A percentile compares a stretch with the other conserved stretches of the same genome.
These are phyloP conservation scores for Typha latifolia DNA, from an alignment of 176 grass and related monocot genomes.

Conservation along the genomic window DNA sequence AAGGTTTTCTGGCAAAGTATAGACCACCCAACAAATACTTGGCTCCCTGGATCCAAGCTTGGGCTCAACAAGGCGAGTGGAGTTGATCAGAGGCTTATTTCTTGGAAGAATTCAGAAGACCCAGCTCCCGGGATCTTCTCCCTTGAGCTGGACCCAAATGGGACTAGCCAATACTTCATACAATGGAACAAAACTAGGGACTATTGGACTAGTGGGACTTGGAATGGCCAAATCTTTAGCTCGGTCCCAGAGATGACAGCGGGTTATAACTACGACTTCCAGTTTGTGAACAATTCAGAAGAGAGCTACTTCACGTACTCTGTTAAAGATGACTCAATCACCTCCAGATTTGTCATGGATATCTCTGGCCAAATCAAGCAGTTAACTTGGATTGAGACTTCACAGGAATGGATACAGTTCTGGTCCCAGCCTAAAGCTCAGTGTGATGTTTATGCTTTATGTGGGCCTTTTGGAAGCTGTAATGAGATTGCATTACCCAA, in stretches of 20 bases:
- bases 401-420: constrained; percentile 23
- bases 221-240: constrained; percentile 4
- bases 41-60: constrained; percentile 62
- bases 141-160: constrained; percentile 58
- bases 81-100: constrained; percentile 40
- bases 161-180: constrained; percentile 52
- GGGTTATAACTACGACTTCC: constrained; percentile 26
- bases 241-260: neutral
- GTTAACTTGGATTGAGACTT: constrained; percentile 26
- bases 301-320: constrained; percentile 32
- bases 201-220: constrained; percentile 4
- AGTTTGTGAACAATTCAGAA: constrained; percentile 22
- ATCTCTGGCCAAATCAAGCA: constrained; percentile 36
- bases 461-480: constrained; percentile 44
- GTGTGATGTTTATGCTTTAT: constrained; percentile 40
- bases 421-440: constrained; percentile 27
- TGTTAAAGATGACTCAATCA: constrained; percentile 14
- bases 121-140: constrained; percentile 63
- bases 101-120: constrained; percentile 41
- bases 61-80: constrained; percentile 52
- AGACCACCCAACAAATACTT: constrained; percentile 60
- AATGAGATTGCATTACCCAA: constrained; percentile 15
- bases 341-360: constrained; percentile 21
- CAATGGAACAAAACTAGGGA: constrained; percentile 51
- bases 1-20: constrained; percentile 69